A percentile compares a stretch with the other conserved stretches of the same genome.
Conservation (phyloP, 345 rosid species). For the Rubroshorea leprosula region DNA sequence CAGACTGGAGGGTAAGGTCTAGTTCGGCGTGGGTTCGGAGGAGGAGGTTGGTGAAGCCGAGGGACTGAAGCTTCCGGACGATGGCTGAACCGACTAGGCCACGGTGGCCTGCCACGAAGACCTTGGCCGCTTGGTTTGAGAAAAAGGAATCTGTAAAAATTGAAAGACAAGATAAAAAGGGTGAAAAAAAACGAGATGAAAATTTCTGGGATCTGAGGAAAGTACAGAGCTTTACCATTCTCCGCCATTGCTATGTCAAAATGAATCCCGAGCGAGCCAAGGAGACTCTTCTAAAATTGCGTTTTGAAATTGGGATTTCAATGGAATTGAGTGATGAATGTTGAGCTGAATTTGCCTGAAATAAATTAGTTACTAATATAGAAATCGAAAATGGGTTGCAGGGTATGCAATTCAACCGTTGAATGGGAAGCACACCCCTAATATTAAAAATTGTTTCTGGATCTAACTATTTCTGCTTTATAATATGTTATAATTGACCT, state of each 20-base stretch:
- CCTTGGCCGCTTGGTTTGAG: conserved; percentile 63
- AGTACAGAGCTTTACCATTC: background rate
- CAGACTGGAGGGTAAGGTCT: conserved; percentile 76
- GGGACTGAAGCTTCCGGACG: conserved; percentile 56
- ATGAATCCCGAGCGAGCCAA: background rate
- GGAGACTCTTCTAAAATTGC: background rate
- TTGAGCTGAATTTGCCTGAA: too few species aligned
- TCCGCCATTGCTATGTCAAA: background rate
- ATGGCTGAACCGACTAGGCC: conserved; percentile 93
- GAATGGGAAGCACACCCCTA: too few species aligned
- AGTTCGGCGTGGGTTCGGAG: conserved; percentile 72
- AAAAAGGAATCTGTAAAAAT: conserved; percentile 34
- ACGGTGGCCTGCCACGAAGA: conserved; percentile 93
- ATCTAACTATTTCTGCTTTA: too few species aligned
- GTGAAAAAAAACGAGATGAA: background rate
- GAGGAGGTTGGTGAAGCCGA: conserved; percentile 61
- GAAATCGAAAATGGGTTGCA: too few species aligned
- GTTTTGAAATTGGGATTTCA: background rate
- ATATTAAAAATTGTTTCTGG: too few species aligned
- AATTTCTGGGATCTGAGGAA: background rate
- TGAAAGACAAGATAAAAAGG: background rate
- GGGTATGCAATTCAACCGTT: too few species aligned
- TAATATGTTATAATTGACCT: too few species aligned
- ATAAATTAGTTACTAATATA: too few species aligned
- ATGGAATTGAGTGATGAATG: too few species aligned